Evolutionary conservation across 495 filamentous ascomycete genomes (phyloP).

Genomic region (Halenospora varia): DNA sequence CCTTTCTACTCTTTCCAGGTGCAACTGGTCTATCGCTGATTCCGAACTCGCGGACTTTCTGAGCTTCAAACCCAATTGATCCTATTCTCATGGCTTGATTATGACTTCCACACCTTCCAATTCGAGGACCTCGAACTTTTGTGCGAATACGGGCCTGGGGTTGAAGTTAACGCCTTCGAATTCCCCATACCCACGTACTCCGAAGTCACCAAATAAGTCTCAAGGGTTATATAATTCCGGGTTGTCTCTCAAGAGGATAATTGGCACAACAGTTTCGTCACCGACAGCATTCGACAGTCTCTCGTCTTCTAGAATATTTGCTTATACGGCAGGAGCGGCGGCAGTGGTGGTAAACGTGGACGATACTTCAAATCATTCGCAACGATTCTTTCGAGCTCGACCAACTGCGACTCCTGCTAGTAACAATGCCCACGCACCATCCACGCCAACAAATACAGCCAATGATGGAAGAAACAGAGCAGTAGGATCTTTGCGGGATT

Average conservation of each 20-base stretch:
- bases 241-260: conserved; percentile 74
- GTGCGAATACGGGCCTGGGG: conserved; percentile 35
- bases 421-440: conserved; percentile 42
- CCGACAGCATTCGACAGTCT: conserved; percentile 84
- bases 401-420: conserved; percentile 64
- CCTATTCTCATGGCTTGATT: conserved; percentile 43
- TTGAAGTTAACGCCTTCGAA: conserved; percentile 78
- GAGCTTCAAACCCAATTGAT: conserved; percentile 12
- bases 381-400: conserved; percentile 86
- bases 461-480: conserved; percentile 60
- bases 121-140: conserved; percentile 36
- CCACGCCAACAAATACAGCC: conserved; percentile 56
- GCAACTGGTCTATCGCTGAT: conserved; percentile 2
- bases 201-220: conserved; percentile 58
- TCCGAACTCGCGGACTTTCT: neutral
- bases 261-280: conserved; percentile 81
- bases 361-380: conserved; percentile 63
- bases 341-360: conserved; percentile 84
- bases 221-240: conserved; percentile 40
- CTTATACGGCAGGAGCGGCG: conserved; percentile 88
- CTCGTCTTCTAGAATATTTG: conserved; percentile 66
- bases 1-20: conserved; percentile 1
- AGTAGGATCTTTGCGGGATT: conserved; percentile 49
- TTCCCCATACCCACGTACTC: conserved; percentile 62
- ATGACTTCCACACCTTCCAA: conserved; percentile 56